Conservation (phyloP, 2,329 filamentous ascomycete genomes). For the Aspergillus brunneoviolaceus region DNA sequence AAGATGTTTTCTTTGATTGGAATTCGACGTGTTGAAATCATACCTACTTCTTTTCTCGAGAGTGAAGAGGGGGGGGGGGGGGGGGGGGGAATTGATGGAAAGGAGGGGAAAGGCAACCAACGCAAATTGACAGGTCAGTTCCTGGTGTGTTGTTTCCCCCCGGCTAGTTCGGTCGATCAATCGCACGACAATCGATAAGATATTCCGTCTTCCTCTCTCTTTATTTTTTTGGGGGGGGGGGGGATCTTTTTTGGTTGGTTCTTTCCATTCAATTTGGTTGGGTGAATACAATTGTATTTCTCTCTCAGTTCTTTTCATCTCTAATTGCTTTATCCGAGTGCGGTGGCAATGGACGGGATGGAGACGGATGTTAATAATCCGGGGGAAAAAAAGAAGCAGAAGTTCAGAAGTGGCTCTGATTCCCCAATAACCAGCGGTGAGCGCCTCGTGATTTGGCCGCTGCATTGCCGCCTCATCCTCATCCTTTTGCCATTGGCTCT, state of each 20-base stretch:
- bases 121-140: conserved; percentile 7
- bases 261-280: not conserved
- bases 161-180: conserved; percentile 1
- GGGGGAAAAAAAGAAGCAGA: not conserved
- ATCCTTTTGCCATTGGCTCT: conserved; percentile 15
- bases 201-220: too few species aligned
- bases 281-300: not conserved
- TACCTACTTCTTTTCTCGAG: too few species aligned
- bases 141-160: not conserved
- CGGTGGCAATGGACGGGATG: not conserved
- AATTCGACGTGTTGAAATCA: not conserved
- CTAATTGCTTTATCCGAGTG: not conserved
- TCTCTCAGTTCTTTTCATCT: not conserved
- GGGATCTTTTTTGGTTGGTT: not conserved
- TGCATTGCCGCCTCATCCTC: conserved; percentile 25
- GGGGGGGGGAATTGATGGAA: not conserved
- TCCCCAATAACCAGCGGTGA: conserved; percentile 19
- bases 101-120: not conserved
- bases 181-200: not conserved
- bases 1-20: not conserved
- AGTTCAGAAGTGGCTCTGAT: not conserved
- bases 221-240: not conserved
- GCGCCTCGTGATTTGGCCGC: conserved; percentile 20
- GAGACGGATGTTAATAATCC: not conserved
- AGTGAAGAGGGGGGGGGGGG: too few species aligned